phyloP scores from a whole-genome alignment of 2,329 filamentous ascomycete species.

The Ceratocystiopsis minuta region DNA sequence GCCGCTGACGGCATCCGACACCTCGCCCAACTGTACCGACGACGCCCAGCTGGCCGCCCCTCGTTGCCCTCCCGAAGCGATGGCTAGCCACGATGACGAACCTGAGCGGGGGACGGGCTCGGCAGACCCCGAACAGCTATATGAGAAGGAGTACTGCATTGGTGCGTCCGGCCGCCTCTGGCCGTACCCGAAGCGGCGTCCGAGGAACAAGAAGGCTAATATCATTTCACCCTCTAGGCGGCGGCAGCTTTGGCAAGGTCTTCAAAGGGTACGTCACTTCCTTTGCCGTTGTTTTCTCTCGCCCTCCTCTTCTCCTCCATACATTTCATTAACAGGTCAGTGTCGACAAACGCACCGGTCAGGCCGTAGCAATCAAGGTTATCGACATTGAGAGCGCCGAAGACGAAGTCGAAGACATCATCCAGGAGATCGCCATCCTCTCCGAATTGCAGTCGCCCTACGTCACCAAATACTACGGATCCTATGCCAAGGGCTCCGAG shows the following conservation, averaged over 20 bases:
- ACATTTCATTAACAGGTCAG: slow-evolving; percentile 28
- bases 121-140: slow-evolving; percentile 75
- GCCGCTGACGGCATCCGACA: not conserved
- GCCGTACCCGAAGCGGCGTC: too few relatives aligned
- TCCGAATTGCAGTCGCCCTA: slow-evolving; percentile 91
- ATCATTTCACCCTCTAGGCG: slow-evolving; percentile 36
- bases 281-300: not conserved
- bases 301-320: not conserved
- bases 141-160: slow-evolving; percentile 84
- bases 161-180: slow-evolving; percentile 28
- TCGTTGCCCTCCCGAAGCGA: not conserved
- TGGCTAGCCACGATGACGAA: slow-evolving; percentile 4
- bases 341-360: slow-evolving; percentile 81
- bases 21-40: too few relatives aligned
- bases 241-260: slow-evolving; percentile 94
- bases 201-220: slow-evolving; percentile 9
- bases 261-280: slow-evolving; percentile 67
- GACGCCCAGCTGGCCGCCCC: too few relatives aligned
- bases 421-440: slow-evolving; percentile 93
- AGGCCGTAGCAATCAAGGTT: slow-evolving; percentile 92
- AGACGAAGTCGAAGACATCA: slow-evolving; percentile 98
- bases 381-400: slow-evolving; percentile 98
- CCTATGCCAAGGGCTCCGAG: slow-evolving; percentile 87
- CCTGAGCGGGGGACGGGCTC: slow-evolving; percentile 31
- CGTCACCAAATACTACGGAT: slow-evolving; percentile 95